Evolutionary conservation across 208 protist species (phyloP).

Genomic region (Trypanosoma congolense): DNA sequence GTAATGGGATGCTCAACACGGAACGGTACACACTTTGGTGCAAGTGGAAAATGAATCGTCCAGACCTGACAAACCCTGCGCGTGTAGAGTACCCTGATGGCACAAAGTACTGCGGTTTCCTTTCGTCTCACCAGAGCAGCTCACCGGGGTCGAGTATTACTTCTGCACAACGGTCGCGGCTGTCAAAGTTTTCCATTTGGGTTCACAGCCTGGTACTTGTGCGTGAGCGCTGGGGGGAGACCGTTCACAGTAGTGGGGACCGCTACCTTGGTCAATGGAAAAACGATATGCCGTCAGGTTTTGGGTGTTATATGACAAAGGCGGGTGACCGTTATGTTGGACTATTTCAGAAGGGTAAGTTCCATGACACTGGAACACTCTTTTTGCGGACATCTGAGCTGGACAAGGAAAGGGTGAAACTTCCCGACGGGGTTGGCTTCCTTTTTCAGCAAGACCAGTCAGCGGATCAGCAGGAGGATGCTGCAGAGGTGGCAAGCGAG

Average conservation of each 20-base stretch:
- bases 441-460: not conserved
- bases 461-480: not conserved
- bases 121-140: constrained; percentile 24
- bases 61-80: constrained; percentile 35
- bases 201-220: constrained; percentile 25
- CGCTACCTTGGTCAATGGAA: constrained; percentile 82
- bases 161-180: not conserved
- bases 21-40: constrained; percentile 56
- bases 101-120: constrained; percentile 53
- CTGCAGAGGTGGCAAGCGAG: not conserved
- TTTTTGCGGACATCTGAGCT: constrained; percentile 25
- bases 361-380: constrained; percentile 67
- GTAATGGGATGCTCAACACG: constrained; percentile 55
- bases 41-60: constrained; percentile 69
- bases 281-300: constrained; percentile 52
- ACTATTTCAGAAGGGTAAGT: constrained; percentile 41
- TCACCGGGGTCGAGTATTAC: constrained; percentile 8
- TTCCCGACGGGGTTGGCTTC: constrained; percentile 28
- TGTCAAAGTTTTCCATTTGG: constrained; percentile 69
- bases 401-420: not conserved
- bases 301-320: constrained; percentile 63
- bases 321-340: constrained; percentile 70
- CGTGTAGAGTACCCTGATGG: constrained; percentile 63
- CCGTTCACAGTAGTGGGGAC: constrained; percentile 42
- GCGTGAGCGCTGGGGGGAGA: constrained; percentile 64